Conservation (phyloP, 768 basidiomycete species). For the Pisolithus sp. region DNA sequence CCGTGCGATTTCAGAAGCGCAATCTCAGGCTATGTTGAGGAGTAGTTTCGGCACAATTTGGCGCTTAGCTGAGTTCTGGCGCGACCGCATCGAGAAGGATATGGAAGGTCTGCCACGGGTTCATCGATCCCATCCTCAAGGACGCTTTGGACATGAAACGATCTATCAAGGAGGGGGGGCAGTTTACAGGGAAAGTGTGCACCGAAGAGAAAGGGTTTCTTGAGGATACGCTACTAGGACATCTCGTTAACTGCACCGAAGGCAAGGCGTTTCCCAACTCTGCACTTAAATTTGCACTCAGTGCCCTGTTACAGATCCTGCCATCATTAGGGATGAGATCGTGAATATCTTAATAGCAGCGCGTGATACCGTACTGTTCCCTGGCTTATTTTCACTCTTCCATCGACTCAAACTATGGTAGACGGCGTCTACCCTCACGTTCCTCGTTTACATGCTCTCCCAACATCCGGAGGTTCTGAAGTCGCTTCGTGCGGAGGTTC, state of each 20-base stretch:
- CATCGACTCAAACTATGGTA: background rate
- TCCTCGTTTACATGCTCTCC: too few species aligned
- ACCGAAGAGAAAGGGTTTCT: constrained; percentile 19
- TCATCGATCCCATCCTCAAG: constrained; percentile 47
- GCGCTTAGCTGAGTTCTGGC: constrained; percentile 49
- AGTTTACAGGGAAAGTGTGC: constrained; percentile 9
- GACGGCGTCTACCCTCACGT: too few species aligned
- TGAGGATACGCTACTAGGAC: constrained; percentile 26
- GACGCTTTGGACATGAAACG: constrained; percentile 38
- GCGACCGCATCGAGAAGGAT: constrained; percentile 38
- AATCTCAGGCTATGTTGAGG: constrained; percentile 20
- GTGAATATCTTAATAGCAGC: constrained; percentile 30
- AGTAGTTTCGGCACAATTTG: constrained; percentile 39
- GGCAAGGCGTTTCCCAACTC: constrained; percentile 6
- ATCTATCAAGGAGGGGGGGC: constrained; percentile 3
- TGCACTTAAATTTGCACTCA: background rate
- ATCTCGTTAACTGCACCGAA: constrained; percentile 23
- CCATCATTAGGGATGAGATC: too few species aligned
- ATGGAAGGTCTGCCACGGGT: constrained; percentile 44
- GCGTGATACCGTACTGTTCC: constrained; percentile 26
- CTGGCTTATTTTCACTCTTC: background rate
- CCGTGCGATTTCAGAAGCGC: constrained; percentile 34
- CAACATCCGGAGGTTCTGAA: too few species aligned
- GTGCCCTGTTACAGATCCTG: too few species aligned
- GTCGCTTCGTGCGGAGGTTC: constrained; percentile 26